Conservation (phyloP, 345 rosid species). For the Pelargonium nanum region DNA sequence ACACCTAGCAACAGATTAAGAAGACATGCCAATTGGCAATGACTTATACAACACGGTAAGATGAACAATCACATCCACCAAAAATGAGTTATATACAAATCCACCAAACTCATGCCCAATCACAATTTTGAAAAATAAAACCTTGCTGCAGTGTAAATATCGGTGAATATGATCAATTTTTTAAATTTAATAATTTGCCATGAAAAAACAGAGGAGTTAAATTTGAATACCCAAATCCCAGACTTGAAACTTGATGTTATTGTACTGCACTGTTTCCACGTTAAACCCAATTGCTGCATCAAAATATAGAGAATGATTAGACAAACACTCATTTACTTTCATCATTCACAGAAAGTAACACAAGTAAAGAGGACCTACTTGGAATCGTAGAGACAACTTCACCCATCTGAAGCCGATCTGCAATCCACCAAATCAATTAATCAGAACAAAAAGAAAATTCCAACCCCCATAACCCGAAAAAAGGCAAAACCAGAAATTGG, state of each 20-base stretch:
- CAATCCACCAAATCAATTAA: slow-evolving; percentile 10
- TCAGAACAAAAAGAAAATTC: slow-evolving; percentile 6
- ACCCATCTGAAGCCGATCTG: slow-evolving; percentile 99
- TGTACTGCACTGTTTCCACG: slow-evolving; percentile 91
- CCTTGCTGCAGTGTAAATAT: too few species aligned
- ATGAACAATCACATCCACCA: neutral
- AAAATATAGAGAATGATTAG: neutral
- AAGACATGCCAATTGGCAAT: too few species aligned
- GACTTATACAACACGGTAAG: too few species aligned
- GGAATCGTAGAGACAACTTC: slow-evolving; percentile 97
- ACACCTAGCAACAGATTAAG: too few species aligned
- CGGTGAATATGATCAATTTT: neutral
- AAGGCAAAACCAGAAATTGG: slow-evolving; percentile 1
- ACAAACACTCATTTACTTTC: neutral
- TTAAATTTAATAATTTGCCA: neutral
- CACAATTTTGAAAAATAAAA: neutral
- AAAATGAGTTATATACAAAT: neutral
- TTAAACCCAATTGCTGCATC: slow-evolving; percentile 90
- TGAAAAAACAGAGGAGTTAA: slow-evolving; percentile 6
- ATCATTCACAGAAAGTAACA: neutral
- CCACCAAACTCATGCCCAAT: neutral
- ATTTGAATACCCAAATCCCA: slow-evolving; percentile 59
- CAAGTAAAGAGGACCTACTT: slow-evolving; percentile 36
- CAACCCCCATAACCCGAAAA: slow-evolving; percentile 14
- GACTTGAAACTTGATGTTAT: slow-evolving; percentile 92